These are phyloP conservation scores for Talaromyces albobiverticillius DNA, from an alignment of 2,329 filamentous ascomycete genomes.

Conservation along the genomic window DNA sequence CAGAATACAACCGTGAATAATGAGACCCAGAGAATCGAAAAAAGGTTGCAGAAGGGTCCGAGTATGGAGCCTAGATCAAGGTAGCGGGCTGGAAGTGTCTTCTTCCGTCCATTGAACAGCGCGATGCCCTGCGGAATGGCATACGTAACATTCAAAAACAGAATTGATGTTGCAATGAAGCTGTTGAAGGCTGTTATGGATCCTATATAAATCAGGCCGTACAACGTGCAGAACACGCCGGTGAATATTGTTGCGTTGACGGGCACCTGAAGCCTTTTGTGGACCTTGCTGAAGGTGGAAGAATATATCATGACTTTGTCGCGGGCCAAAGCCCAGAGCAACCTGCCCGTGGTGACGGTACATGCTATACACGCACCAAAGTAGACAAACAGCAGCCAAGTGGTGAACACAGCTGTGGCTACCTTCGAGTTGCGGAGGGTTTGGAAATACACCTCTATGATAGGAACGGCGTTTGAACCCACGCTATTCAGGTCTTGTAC, in stretches of 20 bases:
- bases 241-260: slow-evolving; percentile 27
- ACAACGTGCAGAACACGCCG: slow-evolving; percentile 24
- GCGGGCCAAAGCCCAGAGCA: slow-evolving; percentile 32
- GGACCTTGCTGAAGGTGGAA: slow-evolving; percentile 24
- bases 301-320: slow-evolving; percentile 27
- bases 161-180: slow-evolving; percentile 47
- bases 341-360: slow-evolving; percentile 22
- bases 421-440: not conserved
- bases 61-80: slow-evolving; percentile 26
- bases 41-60: slow-evolving; percentile 37
- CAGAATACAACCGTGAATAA: slow-evolving; percentile 46
- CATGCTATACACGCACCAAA: not conserved
- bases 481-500: slow-evolving; percentile 24
- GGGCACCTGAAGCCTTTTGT: slow-evolving; percentile 22
- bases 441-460: not conserved
- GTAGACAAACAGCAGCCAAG: not conserved
- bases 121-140: slow-evolving; percentile 47
- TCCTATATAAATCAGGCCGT: slow-evolving; percentile 50
- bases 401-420: not conserved
- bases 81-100: slow-evolving; percentile 17
- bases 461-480: slow-evolving; percentile 15
- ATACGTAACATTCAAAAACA: slow-evolving; percentile 48
- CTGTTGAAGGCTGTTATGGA: slow-evolving; percentile 43
- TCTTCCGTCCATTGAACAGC: slow-evolving; percentile 40
- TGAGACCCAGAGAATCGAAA: slow-evolving; percentile 43